These are phyloP conservation scores for Debaryomyces subglobosus DNA, from an alignment of 1,139 yeast genomes.

Conservation along the genomic window DNA sequence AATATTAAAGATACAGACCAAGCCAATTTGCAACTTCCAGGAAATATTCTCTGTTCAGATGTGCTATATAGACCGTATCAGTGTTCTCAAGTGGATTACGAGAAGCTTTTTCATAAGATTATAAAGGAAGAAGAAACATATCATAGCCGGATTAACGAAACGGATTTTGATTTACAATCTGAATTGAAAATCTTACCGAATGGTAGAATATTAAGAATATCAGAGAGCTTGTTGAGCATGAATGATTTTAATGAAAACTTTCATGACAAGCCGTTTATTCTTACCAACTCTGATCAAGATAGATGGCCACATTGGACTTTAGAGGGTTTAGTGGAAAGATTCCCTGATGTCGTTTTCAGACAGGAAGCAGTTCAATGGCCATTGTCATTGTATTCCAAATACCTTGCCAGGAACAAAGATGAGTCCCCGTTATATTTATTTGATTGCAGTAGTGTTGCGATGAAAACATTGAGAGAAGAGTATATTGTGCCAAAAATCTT, in stretches of 20 bases:
- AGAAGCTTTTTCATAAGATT: conserved; percentile 46
- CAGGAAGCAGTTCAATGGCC: conserved; percentile 90
- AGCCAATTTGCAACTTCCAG: conserved; percentile 44
- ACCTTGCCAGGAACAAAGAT: conserved; percentile 64
- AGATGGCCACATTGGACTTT: conserved; percentile 78
- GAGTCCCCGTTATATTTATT: conserved; percentile 85
- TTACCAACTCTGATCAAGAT: conserved; percentile 37
- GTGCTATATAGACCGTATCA: conserved; percentile 76
- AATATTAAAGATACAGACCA: conserved; percentile 33
- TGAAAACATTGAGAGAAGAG: conserved; percentile 55
- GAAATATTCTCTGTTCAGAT: conserved; percentile 53
- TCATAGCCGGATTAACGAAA: neutral
- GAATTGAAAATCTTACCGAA: conserved; percentile 25
- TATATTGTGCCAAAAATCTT: conserved; percentile 59
- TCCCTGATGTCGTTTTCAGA: conserved; percentile 65
- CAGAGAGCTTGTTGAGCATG: conserved; percentile 42
- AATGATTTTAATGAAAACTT: conserved; percentile 50
- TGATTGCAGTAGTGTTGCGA: conserved; percentile 74
- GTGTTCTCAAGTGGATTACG: conserved; percentile 70
- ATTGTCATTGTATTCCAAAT: conserved; percentile 59
- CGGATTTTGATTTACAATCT: conserved; percentile 18
- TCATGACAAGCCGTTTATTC: conserved; percentile 67
- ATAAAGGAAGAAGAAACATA: conserved; percentile 47
- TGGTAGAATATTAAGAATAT: conserved; percentile 50
- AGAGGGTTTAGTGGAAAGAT: conserved; percentile 49